Conservation (phyloP, 345 rosid genomes). For the Lepidium aucheri region DNA sequence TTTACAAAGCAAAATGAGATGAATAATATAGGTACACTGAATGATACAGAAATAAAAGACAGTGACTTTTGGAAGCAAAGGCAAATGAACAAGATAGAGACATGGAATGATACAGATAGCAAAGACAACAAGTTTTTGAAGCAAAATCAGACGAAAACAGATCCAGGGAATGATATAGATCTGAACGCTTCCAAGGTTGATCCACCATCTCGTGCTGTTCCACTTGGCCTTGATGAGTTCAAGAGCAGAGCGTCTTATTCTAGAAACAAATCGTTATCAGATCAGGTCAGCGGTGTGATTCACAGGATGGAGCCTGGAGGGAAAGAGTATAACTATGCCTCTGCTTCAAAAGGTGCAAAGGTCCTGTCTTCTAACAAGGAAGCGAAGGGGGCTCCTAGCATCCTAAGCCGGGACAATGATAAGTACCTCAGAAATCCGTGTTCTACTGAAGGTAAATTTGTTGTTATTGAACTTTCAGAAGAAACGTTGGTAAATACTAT, state of each 20-base stretch:
- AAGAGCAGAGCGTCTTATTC: slow-evolving; percentile 70
- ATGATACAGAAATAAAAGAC: background rate
- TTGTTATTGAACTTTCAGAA: slow-evolving; percentile 83
- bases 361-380: slow-evolving; percentile 81
- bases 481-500: slow-evolving; percentile 84
- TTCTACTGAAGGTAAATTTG: slow-evolving; percentile 81
- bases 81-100: background rate
- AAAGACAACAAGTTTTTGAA: background rate
- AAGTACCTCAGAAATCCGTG: slow-evolving; percentile 94
- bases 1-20: background rate
- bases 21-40: slow-evolving; percentile 4
- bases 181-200: slow-evolving; percentile 32
- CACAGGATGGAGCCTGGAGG: slow-evolving; percentile 94
- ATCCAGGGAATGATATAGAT: slow-evolving; percentile 18
- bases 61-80: background rate
- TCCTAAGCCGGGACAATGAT: slow-evolving; percentile 74
- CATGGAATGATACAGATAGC: background rate
- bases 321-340: slow-evolving; percentile 80
- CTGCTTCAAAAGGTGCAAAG: slow-evolving; percentile 86
- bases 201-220: slow-evolving; percentile 47
- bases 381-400: slow-evolving; percentile 81
- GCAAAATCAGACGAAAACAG: slow-evolving; percentile 2
- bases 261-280: slow-evolving; percentile 51
- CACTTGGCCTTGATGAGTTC: slow-evolving; percentile 83
- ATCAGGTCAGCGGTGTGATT: slow-evolving; percentile 52